Evolutionary conservation across 371 early-diverging fungal species (phyloP), one percentile per base, ranked within the genome.

Genomic region (Circinella minor): DNA sequence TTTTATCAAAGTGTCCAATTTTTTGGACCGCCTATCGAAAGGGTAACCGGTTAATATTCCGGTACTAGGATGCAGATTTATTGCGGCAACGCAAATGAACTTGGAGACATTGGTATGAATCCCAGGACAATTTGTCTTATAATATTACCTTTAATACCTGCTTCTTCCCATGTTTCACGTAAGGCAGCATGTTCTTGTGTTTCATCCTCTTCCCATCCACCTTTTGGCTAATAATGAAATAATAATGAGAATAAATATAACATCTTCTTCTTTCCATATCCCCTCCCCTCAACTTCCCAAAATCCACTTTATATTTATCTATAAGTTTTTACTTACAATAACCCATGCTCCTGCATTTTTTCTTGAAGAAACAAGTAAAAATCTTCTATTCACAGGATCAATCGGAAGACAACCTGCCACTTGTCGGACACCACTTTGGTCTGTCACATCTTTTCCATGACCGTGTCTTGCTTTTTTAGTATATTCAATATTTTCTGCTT

Each of bases 131-230:
- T 57, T 47, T 80, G 79, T 14, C 75, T 72, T 13, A 81, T 82
- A 59, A 90, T 86, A 36, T 36, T 74, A 1, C 90, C 90, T 70
- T 83, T 82, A 8, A 82, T 78, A 13, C 90, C 90, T 9, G 88
- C 89, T 79, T 90, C 90, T 77, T 90, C 90, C 85, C 88, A 90
- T 4, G 90, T 90, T 66, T 90, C 90, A 48, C 90, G 80, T 14
- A 81, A 67, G 8, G 90, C 90, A 8, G 90, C 90, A 18, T 88
- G 84, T 68, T 86, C 88, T 70, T 86, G 84, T 10, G 88, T 84
- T 74, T 90, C 90, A 61, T 90, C 89, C 36, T 77, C 77, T 70
- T 90, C 90, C 90, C 90, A 90, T 36, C 90, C 90, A 17, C 90
- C 90, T 73, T 90, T 90, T 13, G 90, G 90, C 77, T 86, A 74